Evolutionary conservation across 306 rosid species (phyloP).

Genomic region (Potentilla sterilis): DNA sequence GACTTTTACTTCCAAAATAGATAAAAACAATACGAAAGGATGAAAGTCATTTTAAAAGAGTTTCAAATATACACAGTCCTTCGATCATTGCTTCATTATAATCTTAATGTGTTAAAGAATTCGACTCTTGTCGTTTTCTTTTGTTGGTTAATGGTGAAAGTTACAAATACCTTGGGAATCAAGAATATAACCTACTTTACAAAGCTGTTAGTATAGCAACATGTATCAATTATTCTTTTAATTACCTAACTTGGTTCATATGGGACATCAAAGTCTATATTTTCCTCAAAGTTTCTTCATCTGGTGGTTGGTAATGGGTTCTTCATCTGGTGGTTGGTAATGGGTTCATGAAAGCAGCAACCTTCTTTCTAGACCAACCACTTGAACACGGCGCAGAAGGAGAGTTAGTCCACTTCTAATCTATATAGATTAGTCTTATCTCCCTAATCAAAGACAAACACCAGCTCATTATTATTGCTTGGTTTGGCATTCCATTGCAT

Average conservation of each 20-base stretch:
- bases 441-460: conserved; percentile 14
- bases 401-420: conserved; percentile 3
- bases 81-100: neutral
- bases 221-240: neutral
- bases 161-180: neutral
- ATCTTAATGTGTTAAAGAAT: neutral
- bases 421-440: neutral
- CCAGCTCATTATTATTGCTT: conserved; percentile 11
- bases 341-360: conserved; percentile 17
- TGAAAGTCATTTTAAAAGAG: neutral
- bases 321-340: conserved; percentile 27
- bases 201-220: neutral
- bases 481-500: conserved; percentile 20
- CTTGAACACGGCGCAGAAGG: conserved; percentile 22
- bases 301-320: conserved; percentile 25
- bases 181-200: neutral
- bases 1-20: neutral
- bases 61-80: neutral
- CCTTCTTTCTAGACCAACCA: conserved; percentile 23
- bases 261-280: neutral
- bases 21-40: neutral
- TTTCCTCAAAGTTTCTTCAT: conserved; percentile 8
- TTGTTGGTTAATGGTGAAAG: neutral
- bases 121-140: neutral
- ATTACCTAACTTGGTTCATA: conserved; percentile 4